A percentile compares a stretch with the other conserved stretches of the same genome.
Evolutionary conservation across 1,284 basidiomycete species (phyloP).

Genomic region (Laetiporus sulphureus): DNA sequence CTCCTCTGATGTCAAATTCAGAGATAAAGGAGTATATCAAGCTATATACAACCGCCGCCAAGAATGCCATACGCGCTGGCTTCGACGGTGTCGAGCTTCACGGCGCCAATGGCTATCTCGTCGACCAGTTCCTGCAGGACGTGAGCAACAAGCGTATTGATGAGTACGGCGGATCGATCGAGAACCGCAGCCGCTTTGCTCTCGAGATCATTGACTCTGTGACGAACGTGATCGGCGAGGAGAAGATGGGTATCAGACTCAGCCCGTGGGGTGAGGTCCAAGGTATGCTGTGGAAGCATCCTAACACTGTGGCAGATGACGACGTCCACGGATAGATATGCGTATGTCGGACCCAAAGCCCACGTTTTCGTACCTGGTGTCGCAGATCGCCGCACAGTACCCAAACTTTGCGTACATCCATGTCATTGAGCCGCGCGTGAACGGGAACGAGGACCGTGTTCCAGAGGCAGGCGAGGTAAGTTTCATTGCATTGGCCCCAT

Average conservation of each 20-base stretch:
- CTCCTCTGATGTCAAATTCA: no score
- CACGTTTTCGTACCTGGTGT: slow-evolving; percentile 26
- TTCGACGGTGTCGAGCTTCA: slow-evolving; percentile 38
- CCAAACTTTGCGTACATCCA: slow-evolving; percentile 45
- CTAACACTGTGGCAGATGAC: neutral
- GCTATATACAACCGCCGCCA: slow-evolving; percentile 32
- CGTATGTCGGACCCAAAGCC: slow-evolving; percentile 32
- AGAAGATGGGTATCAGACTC: slow-evolving; percentile 42
- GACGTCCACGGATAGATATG: slow-evolving; percentile 18
- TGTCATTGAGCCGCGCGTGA: slow-evolving; percentile 28
- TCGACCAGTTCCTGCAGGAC: slow-evolving; percentile 40
- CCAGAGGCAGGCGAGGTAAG: slow-evolving; percentile 9
- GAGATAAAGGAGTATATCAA: slow-evolving; percentile 39
- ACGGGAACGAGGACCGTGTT: slow-evolving; percentile 6
- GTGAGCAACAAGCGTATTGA: slow-evolving; percentile 49
- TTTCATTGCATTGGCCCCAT: neutral
- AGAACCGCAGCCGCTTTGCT: slow-evolving; percentile 46
- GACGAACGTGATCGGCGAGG: slow-evolving; percentile 28
- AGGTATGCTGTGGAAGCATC: slow-evolving; percentile 19
- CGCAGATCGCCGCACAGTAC: slow-evolving; percentile 21
- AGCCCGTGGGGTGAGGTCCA: slow-evolving; percentile 44
- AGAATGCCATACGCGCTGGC: slow-evolving; percentile 37
- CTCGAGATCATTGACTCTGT: slow-evolving; percentile 45
- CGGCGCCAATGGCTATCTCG: slow-evolving; percentile 31
- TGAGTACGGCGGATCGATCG: slow-evolving; percentile 50